Evolutionary conservation across 2,329 filamentous ascomycete species (phyloP).

Genomic region (Colletotrichum somersetense): DNA sequence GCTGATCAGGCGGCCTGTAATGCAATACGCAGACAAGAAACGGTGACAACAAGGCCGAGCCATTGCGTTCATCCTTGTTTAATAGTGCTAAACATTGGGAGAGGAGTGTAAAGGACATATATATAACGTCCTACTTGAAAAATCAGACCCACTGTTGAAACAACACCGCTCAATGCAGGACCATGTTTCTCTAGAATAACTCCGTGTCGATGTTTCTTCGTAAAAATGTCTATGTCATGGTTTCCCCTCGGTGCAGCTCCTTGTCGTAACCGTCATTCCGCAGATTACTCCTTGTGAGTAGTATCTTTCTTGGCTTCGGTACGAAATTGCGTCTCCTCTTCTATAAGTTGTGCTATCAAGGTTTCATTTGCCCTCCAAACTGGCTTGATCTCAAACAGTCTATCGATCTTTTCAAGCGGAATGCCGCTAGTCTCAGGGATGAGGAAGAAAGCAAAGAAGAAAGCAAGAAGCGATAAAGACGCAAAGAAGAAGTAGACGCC

Average conservation of each 20-base stretch:
- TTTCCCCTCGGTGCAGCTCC: not conserved
- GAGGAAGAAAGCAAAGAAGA: slow-evolving; percentile 64
- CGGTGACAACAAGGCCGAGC: too few species aligned
- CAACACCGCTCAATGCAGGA: not conserved
- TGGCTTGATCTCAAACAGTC: slow-evolving; percentile 56
- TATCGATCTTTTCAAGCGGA: slow-evolving; percentile 64
- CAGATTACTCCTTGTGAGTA: slow-evolving; percentile 26
- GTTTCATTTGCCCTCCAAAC: slow-evolving; percentile 38
- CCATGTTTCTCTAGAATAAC: not conserved
- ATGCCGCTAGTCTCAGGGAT: slow-evolving; percentile 67
- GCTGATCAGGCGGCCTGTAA: too few species aligned
- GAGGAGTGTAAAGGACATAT: not conserved
- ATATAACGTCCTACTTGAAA: not conserved
- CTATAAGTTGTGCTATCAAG: slow-evolving; percentile 28
- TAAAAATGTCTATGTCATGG: not conserved
- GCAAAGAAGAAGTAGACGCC: slow-evolving; percentile 70
- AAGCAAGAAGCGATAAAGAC: slow-evolving; percentile 59
- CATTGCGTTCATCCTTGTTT: too few species aligned
- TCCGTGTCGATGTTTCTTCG: not conserved
- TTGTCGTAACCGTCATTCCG: not conserved
- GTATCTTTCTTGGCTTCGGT: slow-evolving; percentile 31
- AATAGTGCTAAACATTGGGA: too few species aligned
- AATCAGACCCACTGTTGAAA: not conserved
- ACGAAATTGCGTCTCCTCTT: slow-evolving; percentile 36
- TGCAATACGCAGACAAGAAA: too few species aligned